phyloP scores from a whole-genome alignment of 352 stramenopile species.

The Achlya hypogyna region DNA sequence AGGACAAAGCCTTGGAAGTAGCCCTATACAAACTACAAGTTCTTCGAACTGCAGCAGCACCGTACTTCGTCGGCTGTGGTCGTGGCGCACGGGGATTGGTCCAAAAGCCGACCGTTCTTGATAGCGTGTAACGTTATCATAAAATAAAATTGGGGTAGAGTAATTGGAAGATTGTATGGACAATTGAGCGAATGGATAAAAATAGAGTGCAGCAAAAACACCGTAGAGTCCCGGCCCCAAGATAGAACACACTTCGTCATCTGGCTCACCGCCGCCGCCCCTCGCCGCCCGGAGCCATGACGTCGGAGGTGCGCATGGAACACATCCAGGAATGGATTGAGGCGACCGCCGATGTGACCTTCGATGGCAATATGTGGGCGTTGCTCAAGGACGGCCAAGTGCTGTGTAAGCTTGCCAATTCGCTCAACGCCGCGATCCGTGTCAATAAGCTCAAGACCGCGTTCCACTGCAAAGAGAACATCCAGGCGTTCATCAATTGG shows the following conservation, averaged over 20 bases:
- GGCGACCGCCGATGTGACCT: neutral
- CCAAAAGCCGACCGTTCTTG: neutral
- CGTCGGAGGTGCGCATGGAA: conserved; percentile 8
- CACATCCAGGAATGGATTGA: conserved; percentile 20
- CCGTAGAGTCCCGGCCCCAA: neutral
- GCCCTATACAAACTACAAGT: neutral
- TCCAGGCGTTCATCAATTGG: conserved; percentile 75
- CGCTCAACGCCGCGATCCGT: conserved; percentile 63
- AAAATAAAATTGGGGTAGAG: neutral
- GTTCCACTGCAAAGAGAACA: conserved; percentile 82
- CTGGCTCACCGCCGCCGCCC: neutral
- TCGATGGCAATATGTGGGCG: conserved; percentile 63
- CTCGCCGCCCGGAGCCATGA: neutral
- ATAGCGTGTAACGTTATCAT: neutral
- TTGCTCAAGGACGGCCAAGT: conserved; percentile 80
- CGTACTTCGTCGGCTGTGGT: no score
- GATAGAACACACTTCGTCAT: neutral
- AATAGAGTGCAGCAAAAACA: no score
- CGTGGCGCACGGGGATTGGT: neutral
- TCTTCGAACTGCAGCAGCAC: neutral
- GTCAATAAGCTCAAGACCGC: conserved; percentile 84
- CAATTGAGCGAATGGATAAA: neutral
- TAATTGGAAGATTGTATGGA: neutral
- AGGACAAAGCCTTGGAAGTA: neutral
- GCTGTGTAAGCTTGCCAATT: conserved; percentile 77